Evolutionary conservation across 441 rosid species (phyloP), one percentile per base, ranked within the genome.

Genomic region (Corymbia calophylla): DNA sequence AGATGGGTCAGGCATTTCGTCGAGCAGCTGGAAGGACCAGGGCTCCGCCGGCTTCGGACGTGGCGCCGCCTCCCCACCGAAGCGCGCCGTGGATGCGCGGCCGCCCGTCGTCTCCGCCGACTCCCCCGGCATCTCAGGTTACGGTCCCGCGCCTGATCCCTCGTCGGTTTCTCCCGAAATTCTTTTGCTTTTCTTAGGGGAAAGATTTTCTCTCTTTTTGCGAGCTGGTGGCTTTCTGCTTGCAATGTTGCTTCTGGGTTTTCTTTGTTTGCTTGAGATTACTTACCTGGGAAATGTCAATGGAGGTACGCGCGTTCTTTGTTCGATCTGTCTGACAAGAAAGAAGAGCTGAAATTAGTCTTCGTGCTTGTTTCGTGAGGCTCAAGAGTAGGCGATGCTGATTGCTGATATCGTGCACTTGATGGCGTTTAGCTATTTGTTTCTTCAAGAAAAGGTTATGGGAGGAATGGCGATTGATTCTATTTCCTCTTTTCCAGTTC

Each of bases 1-100:
- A 23, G 51, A 95, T 96, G 97, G 97, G 97, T 87, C 97, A 96
- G 93, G 97, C 94, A 94, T 93, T 96, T 93, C 97, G 97, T 94
- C 96, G 97, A 93, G 97, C 96, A 35, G 90, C 92, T 92, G 96
- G 96, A 53, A 93, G 91, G 91, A 90, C 94, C 90, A 90, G 91
- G 90, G 84, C 91, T 44, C 87, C 91, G 66, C 32, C 87, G 87
- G 58, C 47, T 58, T 82, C 92, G 88, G 93, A 91, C 51, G 89
- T 87, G 91, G 81, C 93, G 17, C 90, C 93, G 53, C 87, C 95
- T 77, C 51, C 94, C 39, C 92, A 68, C 88, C 93, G 55, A 93
- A 90, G 89, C 91, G 87, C 89, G 53, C 55, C 89, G 86, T 70
- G 21, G 93, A 93, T 82, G 89, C 90, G 90, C 91, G 91, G 58